Base-by-base conservation (phyloP, 2,329 filamentous ascomycete species). In the Trichoderma citrinoviride region DNA sequence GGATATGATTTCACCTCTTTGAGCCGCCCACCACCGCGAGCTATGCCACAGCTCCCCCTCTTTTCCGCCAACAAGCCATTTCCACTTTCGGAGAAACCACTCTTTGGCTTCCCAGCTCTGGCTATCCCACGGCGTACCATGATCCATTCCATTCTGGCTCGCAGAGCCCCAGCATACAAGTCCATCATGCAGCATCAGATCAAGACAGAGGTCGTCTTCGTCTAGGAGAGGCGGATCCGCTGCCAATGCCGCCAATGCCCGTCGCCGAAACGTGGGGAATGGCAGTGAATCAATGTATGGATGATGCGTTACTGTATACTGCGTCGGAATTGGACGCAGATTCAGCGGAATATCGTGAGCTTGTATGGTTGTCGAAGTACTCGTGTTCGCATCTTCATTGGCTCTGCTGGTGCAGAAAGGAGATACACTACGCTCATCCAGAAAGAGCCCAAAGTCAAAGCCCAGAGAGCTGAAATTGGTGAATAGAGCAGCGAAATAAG, bases 61-160 rank as follows among this genome's bases (percentile, higher is more conserved):
- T 33, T 46, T 25, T 25, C 54, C 54, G 1, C 54, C 54, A 33
- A 57, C 17, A 41, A 57, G 54, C 54, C 54, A 57, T 3, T 46
- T 57, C 54, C 54, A 57, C 25, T 57, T 57, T n/a, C 37, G 23
- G 15, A 57, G 27, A 33, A 57, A 57, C 54, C 54, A 57, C 23
- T 57, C 54, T 57, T 57, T 57, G 1, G 41, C 54, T 57, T 57
- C 54, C 54, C 54, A 57, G 54, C 54, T 57, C 6, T 57, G 54
- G 19, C 54, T 46, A 46, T 57, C 40, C 54, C 54, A 57, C 1
- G 54, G 54, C 8, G 54, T 57, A 2, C 54, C 54, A 4, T 57
- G 41, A 21, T 57, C 54, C 40, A 46, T 46, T 7, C 41, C 41
- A 25, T 57, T 33, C 5, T 33, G 54, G 4, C n/a, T 29, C 7